phyloP scores from a whole-genome alignment of 306 rosid genomes.

The Glycine soja region DNA sequence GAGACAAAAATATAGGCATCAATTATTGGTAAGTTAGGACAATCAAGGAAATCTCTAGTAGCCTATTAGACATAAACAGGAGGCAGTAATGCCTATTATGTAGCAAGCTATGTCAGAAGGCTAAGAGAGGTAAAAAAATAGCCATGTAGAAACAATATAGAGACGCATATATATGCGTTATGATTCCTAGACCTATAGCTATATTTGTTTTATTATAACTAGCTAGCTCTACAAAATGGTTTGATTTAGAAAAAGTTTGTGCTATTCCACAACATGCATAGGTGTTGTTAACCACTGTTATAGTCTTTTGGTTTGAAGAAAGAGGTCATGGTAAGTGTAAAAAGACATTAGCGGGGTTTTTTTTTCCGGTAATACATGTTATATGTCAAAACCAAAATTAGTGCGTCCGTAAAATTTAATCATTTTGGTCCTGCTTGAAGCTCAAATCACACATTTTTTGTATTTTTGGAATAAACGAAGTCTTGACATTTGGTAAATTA shows the following conservation, averaged over 20 bases:
- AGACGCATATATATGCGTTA: conserved; percentile 46
- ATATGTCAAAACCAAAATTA: conserved; percentile 20
- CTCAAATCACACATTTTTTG: neutral
- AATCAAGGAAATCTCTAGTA: conserved; percentile 48
- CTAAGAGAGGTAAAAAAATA: conserved; percentile 16
- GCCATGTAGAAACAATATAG: conserved; percentile 26
- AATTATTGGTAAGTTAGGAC: conserved; percentile 38
- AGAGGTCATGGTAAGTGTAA: conserved; percentile 24
- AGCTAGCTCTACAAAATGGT: conserved; percentile 4
- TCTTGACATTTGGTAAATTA: conserved; percentile 4
- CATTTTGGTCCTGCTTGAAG: conserved; percentile 23
- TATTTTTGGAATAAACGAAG: conserved; percentile 15
- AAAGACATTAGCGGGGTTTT: conserved; percentile 33
- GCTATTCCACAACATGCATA: conserved; percentile 29
- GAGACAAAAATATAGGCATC: neutral
- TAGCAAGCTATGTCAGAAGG: conserved; percentile 41
- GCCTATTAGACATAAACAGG: conserved; percentile 44
- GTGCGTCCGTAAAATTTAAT: conserved; percentile 11
- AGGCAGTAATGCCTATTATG: conserved; percentile 45
- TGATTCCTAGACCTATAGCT: conserved; percentile 38
- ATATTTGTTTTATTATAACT: conserved; percentile 18
- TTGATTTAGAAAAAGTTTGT: conserved; percentile 35
- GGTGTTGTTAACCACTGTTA: conserved; percentile 5
- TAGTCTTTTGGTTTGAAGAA: conserved; percentile 26
- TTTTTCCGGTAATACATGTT: conserved; percentile 33